These are phyloP conservation scores for Fusarium sp. DNA, from an alignment of 2,329 filamentous ascomycete genomes.

Conservation along the genomic window DNA sequence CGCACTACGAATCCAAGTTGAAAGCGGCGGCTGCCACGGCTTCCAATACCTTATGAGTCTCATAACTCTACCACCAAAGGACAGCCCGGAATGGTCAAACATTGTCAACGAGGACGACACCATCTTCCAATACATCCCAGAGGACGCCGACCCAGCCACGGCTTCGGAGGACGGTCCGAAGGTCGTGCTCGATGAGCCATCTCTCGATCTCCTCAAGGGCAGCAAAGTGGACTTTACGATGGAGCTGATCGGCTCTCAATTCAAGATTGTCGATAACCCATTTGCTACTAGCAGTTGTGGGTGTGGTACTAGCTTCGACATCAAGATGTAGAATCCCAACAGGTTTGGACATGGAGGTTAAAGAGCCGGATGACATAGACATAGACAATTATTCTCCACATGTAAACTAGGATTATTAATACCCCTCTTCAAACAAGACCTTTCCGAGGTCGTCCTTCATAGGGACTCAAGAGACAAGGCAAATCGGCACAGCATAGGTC, in stretches of 20 bases:
- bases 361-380: conserved; percentile 17
- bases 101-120: conserved; percentile 81
- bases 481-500: neutral
- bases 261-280: conserved; percentile 96
- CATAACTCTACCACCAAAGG: conserved; percentile 67
- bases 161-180: conserved; percentile 66
- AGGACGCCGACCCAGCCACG: conserved; percentile 52
- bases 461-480: neutral
- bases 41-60: conserved; percentile 98
- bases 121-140: conserved; percentile 78
- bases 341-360: neutral
- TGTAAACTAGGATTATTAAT: conserved; percentile 33
- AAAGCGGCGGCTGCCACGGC: conserved; percentile 94
- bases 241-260: conserved; percentile 90
- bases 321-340: conserved; percentile 68
- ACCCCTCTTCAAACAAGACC: conserved; percentile 25
- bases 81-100: conserved; percentile 49
- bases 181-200: conserved; percentile 89
- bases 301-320: conserved; percentile 97
- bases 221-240: conserved; percentile 97
- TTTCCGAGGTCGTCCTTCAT: neutral
- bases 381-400: conserved; percentile 17
- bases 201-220: conserved; percentile 87
- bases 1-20: conserved; percentile 90
- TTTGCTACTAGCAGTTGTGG: conserved; percentile 93